phyloP scores from a whole-genome alignment of 352 stramenopile species.

The Phytophthora brassicae region DNA sequence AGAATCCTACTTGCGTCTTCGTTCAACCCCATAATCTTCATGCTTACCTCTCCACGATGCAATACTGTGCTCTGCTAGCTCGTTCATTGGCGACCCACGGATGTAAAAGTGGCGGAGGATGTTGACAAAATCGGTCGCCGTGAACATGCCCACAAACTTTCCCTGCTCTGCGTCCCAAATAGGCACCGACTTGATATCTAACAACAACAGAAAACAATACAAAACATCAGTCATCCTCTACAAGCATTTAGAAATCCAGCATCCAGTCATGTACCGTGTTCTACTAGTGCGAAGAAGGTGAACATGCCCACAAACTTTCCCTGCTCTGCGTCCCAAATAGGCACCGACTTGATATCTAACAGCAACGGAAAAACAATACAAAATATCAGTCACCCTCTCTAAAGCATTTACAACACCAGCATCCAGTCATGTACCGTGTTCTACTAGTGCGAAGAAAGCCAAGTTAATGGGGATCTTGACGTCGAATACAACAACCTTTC shows the following conservation, averaged over 20 bases:
- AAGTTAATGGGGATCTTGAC: conserved; percentile 98
- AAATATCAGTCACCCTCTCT: too few relatives aligned
- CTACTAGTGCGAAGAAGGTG: conserved; percentile 99
- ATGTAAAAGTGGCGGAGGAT: conserved; percentile 95
- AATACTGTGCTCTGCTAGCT: conserved; percentile 85
- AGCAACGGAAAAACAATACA: conserved; percentile 8
- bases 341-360: conserved; percentile 96
- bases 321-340: conserved; percentile 95
- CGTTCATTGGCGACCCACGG: conserved; percentile 89
- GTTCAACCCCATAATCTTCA: neutral
- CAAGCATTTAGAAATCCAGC: too few relatives aligned
- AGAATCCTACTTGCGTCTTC: too few relatives aligned
- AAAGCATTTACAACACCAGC: too few relatives aligned
- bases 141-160: conserved; percentile 97
- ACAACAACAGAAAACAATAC: conserved; percentile 4
- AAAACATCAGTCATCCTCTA: too few relatives aligned
- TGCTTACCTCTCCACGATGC: conserved; percentile 76
- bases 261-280: conserved; percentile 91
- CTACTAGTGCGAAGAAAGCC: conserved; percentile 98
- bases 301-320: conserved; percentile 97
- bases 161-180: conserved; percentile 95
- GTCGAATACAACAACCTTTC: conserved; percentile 98
- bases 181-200: conserved; percentile 97
- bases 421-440: conserved; percentile 91
- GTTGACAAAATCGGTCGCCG: conserved; percentile 98